These are phyloP conservation scores for Hypoxylon lenormandii DNA, from an alignment of 495 filamentous ascomycete genomes.

Conservation along the genomic window DNA sequence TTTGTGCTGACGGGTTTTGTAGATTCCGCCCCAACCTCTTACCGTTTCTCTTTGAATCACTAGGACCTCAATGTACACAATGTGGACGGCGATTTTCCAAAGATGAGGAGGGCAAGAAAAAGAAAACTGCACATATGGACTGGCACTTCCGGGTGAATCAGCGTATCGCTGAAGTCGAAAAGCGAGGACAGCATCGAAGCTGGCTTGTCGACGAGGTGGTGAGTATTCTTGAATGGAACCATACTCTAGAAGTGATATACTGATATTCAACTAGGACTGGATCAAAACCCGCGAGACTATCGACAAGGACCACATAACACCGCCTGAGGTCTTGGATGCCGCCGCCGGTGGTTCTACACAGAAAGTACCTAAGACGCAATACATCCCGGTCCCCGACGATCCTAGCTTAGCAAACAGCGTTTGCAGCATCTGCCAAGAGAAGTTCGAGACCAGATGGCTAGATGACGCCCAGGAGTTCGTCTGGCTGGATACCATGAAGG, in stretches of 20 bases:
- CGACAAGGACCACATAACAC: conserved; percentile 68
- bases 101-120: conserved; percentile 79
- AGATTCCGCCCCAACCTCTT: conserved; percentile 82
- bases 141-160: conserved; percentile 97
- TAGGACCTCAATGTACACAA: conserved; percentile 85
- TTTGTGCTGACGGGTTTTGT: conserved; percentile 46
- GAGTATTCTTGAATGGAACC: conserved; percentile 53
- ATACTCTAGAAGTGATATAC: conserved; percentile 7
- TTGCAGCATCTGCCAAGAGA: conserved; percentile 95
- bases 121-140: conserved; percentile 93
- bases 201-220: conserved; percentile 95
- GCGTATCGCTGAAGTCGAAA: conserved; percentile 82
- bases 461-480: conserved; percentile 95
- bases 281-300: conserved; percentile 81
- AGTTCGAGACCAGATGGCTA: conserved; percentile 87
- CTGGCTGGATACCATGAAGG: conserved; percentile 87
- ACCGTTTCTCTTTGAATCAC: conserved; percentile 76
- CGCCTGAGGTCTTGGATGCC: conserved; percentile 38
- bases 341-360: conserved; percentile 30
- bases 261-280: conserved; percentile 74
- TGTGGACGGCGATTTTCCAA: conserved; percentile 87
- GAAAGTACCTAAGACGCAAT: conserved; percentile 72
- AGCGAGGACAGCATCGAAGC: conserved; percentile 84
- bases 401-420: conserved; percentile 73
- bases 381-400: conserved; percentile 84